Base-by-base conservation (phyloP, 139 green algal species). In the Parachlorella kessleri region DNA sequence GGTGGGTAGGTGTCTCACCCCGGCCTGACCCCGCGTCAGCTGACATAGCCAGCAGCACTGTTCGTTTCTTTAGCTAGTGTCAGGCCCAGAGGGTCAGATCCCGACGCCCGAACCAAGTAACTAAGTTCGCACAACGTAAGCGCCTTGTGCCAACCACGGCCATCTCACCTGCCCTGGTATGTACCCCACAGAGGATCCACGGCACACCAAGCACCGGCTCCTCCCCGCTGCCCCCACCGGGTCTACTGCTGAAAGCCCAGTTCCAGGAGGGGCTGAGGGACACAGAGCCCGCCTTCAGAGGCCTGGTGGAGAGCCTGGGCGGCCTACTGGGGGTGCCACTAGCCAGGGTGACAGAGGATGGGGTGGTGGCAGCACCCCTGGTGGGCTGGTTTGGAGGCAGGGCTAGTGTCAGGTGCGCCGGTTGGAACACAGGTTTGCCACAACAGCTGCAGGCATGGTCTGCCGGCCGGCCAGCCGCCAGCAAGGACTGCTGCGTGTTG, bases 301-400 rank as follows among this genome's bases (percentile, higher is more conserved):
- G 76, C 30, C 81, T 95, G 1, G 91, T 81, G 18, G 83, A 90
- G 10, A 76, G 75, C 0, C 85, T 96, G 14, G 88, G 86, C 18
- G 88, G 88, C 21, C 76, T 94, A 39, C 88, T 95, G 55, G 94
- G 92, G 64, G 77, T 87, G 30, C 91, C 85, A 33, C 30, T 69
- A 1, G 35, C 40, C 10, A 39, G 40, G 8, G 65, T 55, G 72
- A 63, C 41, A 9, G 37, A 70, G 48, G 55, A 75, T 6, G 79
- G 30, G 7, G 59, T 78, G 23, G 48, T 83, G 71, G 71, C 64
- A 6, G 78, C 71, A 23, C 71, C 42, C 0, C 4, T 24, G 10
- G 80, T 69, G 9, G 80, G 75, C 30, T 82, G 70, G 66, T 78
- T 80, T 70, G 26, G 26, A 4, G n/a, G 35, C 1, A 21, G 14